Conservation (phyloP, 1,284 basidiomycete species). For the Pyrrhoderma lamaoense region DNA sequence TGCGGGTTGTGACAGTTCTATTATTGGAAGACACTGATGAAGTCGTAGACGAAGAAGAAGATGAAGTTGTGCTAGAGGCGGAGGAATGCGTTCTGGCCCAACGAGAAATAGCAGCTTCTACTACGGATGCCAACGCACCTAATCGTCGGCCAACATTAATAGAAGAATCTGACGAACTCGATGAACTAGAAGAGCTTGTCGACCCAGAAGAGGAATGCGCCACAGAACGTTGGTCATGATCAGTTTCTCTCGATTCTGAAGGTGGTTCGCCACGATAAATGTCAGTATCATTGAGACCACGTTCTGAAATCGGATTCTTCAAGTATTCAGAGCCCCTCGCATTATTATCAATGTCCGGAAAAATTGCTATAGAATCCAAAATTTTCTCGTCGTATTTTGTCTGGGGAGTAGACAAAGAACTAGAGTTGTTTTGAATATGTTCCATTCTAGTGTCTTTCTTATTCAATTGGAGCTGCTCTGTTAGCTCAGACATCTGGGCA, state of each 20-base stretch:
- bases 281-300: slow-evolving; percentile 28
- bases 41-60: slow-evolving; percentile 39
- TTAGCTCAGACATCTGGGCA: too few species aligned
- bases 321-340: too few species aligned
- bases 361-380: too few species aligned
- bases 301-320: not conserved
- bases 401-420: too few species aligned
- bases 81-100: slow-evolving; percentile 42
- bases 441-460: too few species aligned
- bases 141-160: slow-evolving; percentile 31
- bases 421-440: too few species aligned
- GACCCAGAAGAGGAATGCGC: slow-evolving; percentile 13
- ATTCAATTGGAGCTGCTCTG: too few species aligned
- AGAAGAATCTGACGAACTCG: slow-evolving; percentile 26
- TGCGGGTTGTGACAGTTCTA: slow-evolving; percentile 35
- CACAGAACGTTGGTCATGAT: slow-evolving; percentile 20
- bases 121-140: slow-evolving; percentile 35
- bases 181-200: slow-evolving; percentile 29
- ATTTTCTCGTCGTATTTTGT: too few species aligned
- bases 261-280: slow-evolving; percentile 56
- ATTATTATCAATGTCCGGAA: too few species aligned
- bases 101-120: slow-evolving; percentile 40
- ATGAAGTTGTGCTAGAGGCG: slow-evolving; percentile 37
- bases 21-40: slow-evolving; percentile 30
- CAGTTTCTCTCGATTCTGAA: slow-evolving; percentile 25